A percentile compares a stretch with the other conserved stretches of the same genome.
Conservation (phyloP, 208 protist genomes). For the Crithidia fasciculata region DNA sequence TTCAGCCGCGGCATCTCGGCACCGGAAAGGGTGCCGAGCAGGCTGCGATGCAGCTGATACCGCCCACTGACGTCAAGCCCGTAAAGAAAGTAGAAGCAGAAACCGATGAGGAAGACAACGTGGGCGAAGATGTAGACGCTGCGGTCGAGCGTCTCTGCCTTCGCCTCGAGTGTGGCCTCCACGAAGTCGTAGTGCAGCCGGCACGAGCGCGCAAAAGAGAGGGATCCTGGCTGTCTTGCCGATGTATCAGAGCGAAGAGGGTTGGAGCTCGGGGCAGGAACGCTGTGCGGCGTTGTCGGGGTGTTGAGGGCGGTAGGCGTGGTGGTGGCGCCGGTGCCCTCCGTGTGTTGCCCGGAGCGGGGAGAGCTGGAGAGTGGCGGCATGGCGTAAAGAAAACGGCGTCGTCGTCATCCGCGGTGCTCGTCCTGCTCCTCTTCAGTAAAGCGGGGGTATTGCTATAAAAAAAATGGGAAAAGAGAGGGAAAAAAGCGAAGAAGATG, state of each 20-base stretch:
- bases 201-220: not conserved
- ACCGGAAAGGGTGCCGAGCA: constrained; percentile 17
- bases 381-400: too few relatives aligned
- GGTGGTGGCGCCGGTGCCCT: too few relatives aligned
- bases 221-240: not conserved
- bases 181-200: constrained; percentile 43
- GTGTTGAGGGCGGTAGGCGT: too few relatives aligned
- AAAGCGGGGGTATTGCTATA: too few relatives aligned
- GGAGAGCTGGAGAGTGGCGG: too few relatives aligned
- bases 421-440: too few relatives aligned
- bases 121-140: constrained; percentile 19
- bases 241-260: not conserved
- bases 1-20: constrained; percentile 31
- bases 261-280: too few relatives aligned
- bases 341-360: too few relatives aligned
- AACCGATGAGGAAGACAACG: constrained; percentile 34
- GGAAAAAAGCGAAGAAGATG: too few relatives aligned
- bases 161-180: constrained; percentile 20
- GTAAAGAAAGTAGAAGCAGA: constrained; percentile 40
- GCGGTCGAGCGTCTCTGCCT: constrained; percentile 18
- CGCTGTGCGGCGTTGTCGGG: too few relatives aligned
- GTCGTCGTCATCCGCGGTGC: too few relatives aligned
- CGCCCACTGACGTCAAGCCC: constrained; percentile 5
- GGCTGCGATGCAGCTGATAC: constrained; percentile 6
- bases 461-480: too few relatives aligned